Percentiles rank a stretch among this genome's conserved stretches.
phyloP scores from a whole-genome alignment of 106 monocot species.

The Apostasia shenzhenica region DNA sequence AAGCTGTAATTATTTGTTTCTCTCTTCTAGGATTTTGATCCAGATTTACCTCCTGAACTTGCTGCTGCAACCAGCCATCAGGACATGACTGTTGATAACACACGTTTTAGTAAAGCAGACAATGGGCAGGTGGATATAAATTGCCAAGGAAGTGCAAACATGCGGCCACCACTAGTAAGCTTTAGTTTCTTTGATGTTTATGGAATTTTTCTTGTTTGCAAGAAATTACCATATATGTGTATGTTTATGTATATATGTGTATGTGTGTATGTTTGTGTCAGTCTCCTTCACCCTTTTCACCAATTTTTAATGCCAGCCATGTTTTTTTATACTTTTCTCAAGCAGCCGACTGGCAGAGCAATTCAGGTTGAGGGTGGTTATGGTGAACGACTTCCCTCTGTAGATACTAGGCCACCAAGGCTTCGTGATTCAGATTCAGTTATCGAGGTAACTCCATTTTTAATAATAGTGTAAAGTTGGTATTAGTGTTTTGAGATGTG shows the following conservation, averaged over 20 bases:
- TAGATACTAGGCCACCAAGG: constrained; percentile 77
- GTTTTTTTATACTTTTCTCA: constrained; percentile 4
- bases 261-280: neutral
- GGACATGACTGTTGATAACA: constrained; percentile 45
- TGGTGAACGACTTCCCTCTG: constrained; percentile 79
- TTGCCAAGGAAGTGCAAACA: constrained; percentile 38
- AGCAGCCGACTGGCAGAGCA: constrained; percentile 79
- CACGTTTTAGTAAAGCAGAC: constrained; percentile 32
- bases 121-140: constrained; percentile 43
- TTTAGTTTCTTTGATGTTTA: constrained; percentile 1
- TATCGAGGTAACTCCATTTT: constrained; percentile 56
- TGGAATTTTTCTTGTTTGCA: too few relatives aligned
- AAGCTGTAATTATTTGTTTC: neutral
- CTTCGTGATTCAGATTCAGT: constrained; percentile 75
- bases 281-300: neutral
- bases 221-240: too few relatives aligned
- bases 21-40: constrained; percentile 73
- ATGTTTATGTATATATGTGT: neutral
- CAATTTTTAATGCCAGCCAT: neutral
- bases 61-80: constrained; percentile 87
- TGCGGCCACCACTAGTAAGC: constrained; percentile 56
- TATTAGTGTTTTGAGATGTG: too few relatives aligned
- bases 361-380: constrained; percentile 85
- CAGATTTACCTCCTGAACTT: constrained; percentile 98
- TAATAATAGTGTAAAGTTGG: too few relatives aligned